These are phyloP conservation scores for Lathyrus sativus DNA, from an alignment of 306 rosid species.

Conservation along the genomic window DNA sequence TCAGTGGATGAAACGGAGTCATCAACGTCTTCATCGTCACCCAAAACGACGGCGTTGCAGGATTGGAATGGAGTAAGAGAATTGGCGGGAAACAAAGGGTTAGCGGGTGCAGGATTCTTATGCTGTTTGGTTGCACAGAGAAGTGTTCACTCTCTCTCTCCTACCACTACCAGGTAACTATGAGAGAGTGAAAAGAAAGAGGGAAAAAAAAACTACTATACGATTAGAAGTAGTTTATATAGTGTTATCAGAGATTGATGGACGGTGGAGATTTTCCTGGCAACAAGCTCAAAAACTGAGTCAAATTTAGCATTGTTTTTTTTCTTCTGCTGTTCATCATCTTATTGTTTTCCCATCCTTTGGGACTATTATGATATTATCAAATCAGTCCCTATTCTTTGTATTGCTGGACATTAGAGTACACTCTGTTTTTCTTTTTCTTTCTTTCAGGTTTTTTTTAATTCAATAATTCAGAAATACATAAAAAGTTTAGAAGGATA, in stretches of 20 bases:
- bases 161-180: conserved; percentile 39
- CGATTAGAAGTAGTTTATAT: neutral
- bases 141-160: conserved; percentile 25
- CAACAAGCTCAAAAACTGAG: neutral
- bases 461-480: conserved; percentile 7
- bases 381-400: neutral
- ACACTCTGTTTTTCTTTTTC: conserved; percentile 1
- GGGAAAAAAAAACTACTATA: neutral
- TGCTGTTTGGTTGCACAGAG: conserved; percentile 60
- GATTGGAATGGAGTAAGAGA: conserved; percentile 65
- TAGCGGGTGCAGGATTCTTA: conserved; percentile 60
- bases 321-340: too few relatives aligned
- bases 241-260: neutral
- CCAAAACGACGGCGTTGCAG: conserved; percentile 49
- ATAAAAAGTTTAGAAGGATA: neutral
- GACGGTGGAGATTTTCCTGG: conserved; percentile 28
- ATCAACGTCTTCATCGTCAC: conserved; percentile 44
- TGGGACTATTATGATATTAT: conserved; percentile 3
- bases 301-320: neutral
- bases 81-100: conserved; percentile 55
- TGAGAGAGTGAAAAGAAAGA: too few relatives aligned
- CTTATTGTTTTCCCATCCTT: conserved; percentile 12
- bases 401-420: neutral
- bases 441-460: conserved; percentile 12
- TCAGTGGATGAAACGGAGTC: conserved; percentile 54